Evolutionary conservation across 768 basidiomycete species (phyloP), one percentile per base, ranked within the genome.

Genomic region (Tricholoma sp.): DNA sequence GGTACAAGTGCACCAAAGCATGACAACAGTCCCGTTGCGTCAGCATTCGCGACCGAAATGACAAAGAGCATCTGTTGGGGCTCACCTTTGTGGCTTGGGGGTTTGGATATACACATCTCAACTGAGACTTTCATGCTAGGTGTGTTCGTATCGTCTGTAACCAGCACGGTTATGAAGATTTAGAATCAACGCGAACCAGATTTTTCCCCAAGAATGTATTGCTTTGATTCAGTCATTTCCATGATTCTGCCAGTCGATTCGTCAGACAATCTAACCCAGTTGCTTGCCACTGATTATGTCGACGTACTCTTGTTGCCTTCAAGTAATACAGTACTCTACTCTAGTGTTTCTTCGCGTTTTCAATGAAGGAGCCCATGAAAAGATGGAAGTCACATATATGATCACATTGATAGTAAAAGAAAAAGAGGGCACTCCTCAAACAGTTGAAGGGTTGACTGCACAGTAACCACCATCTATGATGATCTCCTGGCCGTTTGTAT

Each of bases 401-500:
- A 39, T 18, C 13, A 2, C 17, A 42, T 24, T 45, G 7, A n/a
- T 31, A 2, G 24, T 7, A 39, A 41, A 5, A 29, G 13, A 33
- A 24, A 32, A 42, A 32, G 6, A 18, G 12, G n/a, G n/a, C n/a
- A n/a, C 28, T 53, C 10, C 20, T 75, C 61, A 81, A 18, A 66
- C 57, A 3, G 66, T 71, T 1, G 84, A 73, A 32, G 90, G 90
- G 65, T 92, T 93, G 39, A 90, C 87, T 12, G 86, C 79, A 1
- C 82, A 53, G 66, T 80, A 89, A 0, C 89, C 88, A 29, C 91
- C 90, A 62, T 93, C 90, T 34, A 91, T 79, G 15, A 84, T 72
- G 42, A 93, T 77, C 66, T 91, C 87, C 65, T 91, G 89, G 11
- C 90, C 90, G 59, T 87, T 88, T 59, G 80, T 82, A 65, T 89